Base-by-base conservation (phyloP, 1,139 yeast species). In the Kodamaea plutei region DNA sequence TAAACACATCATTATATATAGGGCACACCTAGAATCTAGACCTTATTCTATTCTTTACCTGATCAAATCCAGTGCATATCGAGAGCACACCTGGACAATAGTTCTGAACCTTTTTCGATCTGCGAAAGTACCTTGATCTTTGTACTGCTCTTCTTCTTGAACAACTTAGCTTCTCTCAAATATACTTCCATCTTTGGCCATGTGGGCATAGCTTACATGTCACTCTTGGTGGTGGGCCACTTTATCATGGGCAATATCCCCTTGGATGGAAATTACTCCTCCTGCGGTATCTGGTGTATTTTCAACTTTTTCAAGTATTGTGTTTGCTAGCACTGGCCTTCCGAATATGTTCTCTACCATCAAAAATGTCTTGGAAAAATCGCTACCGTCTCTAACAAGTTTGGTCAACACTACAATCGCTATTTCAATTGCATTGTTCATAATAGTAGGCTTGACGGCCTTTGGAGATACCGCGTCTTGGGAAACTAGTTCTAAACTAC, bases 401-500 rank as follows among this genome's bases (percentile, higher is more conserved):
- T 76, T 91, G 30, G 65, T 82, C 25, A 56, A 63, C 28, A 43
- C 66, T 4, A 77, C 93, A 2, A 67, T 85, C 27, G 51, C 62
- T 2, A 30, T 54, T 6, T 56, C 73, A 3, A 38, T 67, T 2
- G 39, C 33, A 2, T 52, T 65, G 24, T 68, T 67, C 39, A 52
- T 64, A 5, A 28, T 52, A 2, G 73, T 68, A 20, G 73, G 74
- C 1, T 41, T 67, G 25, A 34, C 67, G 37, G 65, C 72, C 3
- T 68, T 67, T 46, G 74, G 74, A 23, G 58, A 58, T 30, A 39
- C 41, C 10, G 73, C n/a, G n/a, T 67, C 10, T 47, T 48, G 26
- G 97, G 96, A 5, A 93, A 93, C 56, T 93, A 43, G 76, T 93
- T 30, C 60, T 87, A 41, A 79, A 73, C 63, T 81, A 79, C 48